Base-by-base conservation (phyloP, 1,284 basidiomycete genomes). In the Ustilago sp. region DNA sequence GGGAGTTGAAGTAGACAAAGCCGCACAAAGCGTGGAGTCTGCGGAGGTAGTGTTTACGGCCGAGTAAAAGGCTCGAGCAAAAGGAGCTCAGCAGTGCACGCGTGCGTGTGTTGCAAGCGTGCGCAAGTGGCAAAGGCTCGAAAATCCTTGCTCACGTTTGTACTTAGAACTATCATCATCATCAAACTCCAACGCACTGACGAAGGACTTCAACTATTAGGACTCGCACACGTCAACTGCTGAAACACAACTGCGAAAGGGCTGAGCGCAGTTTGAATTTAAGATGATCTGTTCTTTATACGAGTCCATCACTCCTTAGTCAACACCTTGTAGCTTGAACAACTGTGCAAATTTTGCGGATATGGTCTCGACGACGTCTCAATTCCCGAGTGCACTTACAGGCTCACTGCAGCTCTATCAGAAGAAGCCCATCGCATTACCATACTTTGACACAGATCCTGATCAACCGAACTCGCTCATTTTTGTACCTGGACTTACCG, bases 401-500 rank as follows among this genome's bases (percentile, higher is more conserved):
- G 80, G 80, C 45, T 51, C 68, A 4, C 59, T 81, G 9, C 55
- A 63, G 35, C 65, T 83, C n/a, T 83, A 72, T 39, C 79, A 74
- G 36, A 55, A 48, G 12, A 56, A 62, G 23, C 81, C 83, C 9
- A 45, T 79, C 4, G 52, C 75, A 1, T 48, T 84, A 11, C 72
- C 82, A 3, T 77, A 81, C 59, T 75, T 83, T 38, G 79, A 84
- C 56, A 68, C 79, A 32, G 58, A 79, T 19, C 54, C 71, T 5
- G 13, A 53, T 6, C 66, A 74, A 13, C 59, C 81, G 1, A 71
- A 85, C 34, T 67, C 74, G 19, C 63, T 84, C 12, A 48, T 85
- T 47, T 81, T 84, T 41, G 28, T 84, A 0, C 69, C 79, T 2
- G 83, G 83, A 2, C 71, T 85, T 1, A 82, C 77, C 17, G 83